Conservation (phyloP, 345 rosid species). For the Balakata baccata region DNA sequence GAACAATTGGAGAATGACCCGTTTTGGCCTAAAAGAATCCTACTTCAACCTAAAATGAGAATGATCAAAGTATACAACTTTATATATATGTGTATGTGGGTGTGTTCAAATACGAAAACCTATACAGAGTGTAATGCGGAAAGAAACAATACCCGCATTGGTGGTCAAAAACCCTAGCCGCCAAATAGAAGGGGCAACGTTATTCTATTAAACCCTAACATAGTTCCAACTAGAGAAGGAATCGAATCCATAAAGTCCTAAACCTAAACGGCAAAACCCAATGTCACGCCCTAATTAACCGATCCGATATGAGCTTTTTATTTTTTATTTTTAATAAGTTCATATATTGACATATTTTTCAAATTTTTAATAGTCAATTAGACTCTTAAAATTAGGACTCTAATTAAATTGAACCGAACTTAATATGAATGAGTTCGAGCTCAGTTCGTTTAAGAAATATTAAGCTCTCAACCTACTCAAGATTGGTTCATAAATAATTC, state of each 20-base stretch:
- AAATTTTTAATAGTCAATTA: too few relatives aligned
- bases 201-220: slow-evolving; percentile 2
- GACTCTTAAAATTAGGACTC: too few relatives aligned
- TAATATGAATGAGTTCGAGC: too few relatives aligned
- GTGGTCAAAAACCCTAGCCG: slow-evolving; percentile 49
- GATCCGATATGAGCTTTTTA: too few relatives aligned
- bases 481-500: too few relatives aligned
- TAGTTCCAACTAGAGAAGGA: background rate
- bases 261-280: background rate
- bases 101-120: background rate
- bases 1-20: background rate
- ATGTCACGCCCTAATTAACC: background rate
- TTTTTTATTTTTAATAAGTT: too few relatives aligned
- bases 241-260: background rate
- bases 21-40: background rate
- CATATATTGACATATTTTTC: too few relatives aligned
- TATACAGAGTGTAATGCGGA: background rate
- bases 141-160: background rate
- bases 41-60: background rate
- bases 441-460: too few relatives aligned
- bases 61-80: slow-evolving; percentile 3
- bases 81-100: background rate
- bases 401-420: too few relatives aligned
- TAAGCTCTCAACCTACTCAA: too few relatives aligned
- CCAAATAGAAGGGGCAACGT: slow-evolving; percentile 20